Base-by-base conservation (phyloP, 2,329 filamentous ascomycete genomes). In the Knufia fluminis region DNA sequence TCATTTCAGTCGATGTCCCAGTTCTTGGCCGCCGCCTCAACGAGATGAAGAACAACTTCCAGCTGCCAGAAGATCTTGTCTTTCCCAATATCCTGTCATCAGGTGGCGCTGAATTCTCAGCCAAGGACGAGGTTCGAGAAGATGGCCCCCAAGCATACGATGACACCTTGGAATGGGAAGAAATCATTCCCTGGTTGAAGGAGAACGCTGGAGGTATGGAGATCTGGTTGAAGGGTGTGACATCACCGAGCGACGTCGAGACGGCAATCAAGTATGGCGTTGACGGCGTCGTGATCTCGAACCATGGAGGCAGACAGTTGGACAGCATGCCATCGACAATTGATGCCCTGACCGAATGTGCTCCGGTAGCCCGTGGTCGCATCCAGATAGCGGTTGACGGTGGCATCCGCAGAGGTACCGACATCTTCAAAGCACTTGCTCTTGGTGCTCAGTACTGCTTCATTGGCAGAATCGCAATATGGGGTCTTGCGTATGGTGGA, bases 1-100 rank as follows among this genome's bases (percentile, higher is more conserved):
- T 80, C 31, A 58, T 81, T 1, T 74, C 76, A 0, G 74, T 77
- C 1, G 77, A 80, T 54, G 69, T 70, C 0, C 76, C 77, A 0
- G 68, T 76, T 1, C 64, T 79, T 0, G 77, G 76, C 0, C 68
- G 71, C 19, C 66, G 77, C 0, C 64, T 77, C 22, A 74, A 77
- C 38, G 75, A 80, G 56, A 70, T 71, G 53, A 68, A 74, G 2
- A 77, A 77, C 51, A 66, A 71, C 28, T 79, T 78, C 59, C 57
- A 58, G 1, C 28, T 59, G 3, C 58, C 57, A 1, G 28, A 48
- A 26, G 59, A 54, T 23, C 50, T 56, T 44, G 49, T 44, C 3
- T 59, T 52, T 33, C 59, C 59, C 3, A 61, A 59, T 31, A 51
- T 60, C 19, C 55, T 68, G 10, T 64, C 59, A 24, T 31, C 16